Percentiles rank a stretch among this genome's conserved stretches.
Conservation (phyloP, 139 green algal genomes). For the Zygnema cylindricum region DNA sequence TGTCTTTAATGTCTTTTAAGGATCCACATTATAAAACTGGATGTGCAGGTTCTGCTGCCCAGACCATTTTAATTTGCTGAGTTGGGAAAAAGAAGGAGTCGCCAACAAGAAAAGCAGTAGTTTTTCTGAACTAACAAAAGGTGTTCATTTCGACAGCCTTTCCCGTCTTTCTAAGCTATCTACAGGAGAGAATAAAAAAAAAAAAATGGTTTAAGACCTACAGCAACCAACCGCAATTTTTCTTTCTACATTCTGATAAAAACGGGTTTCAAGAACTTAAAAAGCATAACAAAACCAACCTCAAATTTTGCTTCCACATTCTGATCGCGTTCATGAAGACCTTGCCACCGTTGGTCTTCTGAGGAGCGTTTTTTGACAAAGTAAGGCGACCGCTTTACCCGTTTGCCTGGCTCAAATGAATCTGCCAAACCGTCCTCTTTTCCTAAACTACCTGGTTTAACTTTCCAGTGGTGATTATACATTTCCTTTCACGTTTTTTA, state of each 20-base stretch:
- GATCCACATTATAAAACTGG: too few relatives aligned
- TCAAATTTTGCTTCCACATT: neutral
- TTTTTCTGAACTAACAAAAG: neutral
- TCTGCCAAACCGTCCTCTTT: neutral
- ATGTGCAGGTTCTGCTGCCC: too few relatives aligned
- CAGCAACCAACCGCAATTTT: neutral
- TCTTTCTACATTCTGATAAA: neutral
- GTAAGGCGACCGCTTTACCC: neutral
- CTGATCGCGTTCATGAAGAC: neutral
- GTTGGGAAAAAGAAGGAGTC: too few relatives aligned
- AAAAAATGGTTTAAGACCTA: neutral
- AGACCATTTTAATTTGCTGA: too few relatives aligned
- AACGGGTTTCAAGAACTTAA: neutral
- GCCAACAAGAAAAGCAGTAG: neutral
- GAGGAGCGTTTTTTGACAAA: neutral
- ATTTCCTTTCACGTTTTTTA: neutral
- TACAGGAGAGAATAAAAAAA: neutral
- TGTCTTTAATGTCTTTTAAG: too few relatives aligned
- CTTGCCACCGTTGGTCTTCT: neutral
- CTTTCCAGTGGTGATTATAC: too few relatives aligned
- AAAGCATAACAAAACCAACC: neutral
- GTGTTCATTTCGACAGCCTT: too few relatives aligned
- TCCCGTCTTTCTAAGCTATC: too few relatives aligned
- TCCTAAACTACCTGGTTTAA: neutral
- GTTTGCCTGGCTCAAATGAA: neutral